A percentile compares a stretch with the other conserved stretches of the same genome.
phyloP scores from a whole-genome alignment of 495 filamentous ascomycete species.

The Penicillium taxi region DNA sequence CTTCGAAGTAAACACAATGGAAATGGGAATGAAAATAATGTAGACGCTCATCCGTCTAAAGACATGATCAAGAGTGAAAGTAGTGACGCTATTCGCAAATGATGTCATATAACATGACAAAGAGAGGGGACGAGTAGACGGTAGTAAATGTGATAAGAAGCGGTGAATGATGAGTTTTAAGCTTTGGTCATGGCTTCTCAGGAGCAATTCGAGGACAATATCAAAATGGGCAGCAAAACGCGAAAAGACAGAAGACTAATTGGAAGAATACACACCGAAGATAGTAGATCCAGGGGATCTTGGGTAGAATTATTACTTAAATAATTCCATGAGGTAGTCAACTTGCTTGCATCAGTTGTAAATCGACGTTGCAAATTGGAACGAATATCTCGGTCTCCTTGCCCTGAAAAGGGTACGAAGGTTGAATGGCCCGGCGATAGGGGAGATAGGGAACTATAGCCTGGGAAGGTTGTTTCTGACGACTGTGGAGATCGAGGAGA shows the following conservation, averaged over 20 bases:
- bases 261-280: conserved; percentile 39
- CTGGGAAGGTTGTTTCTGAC: conserved; percentile 60
- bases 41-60: too few species aligned
- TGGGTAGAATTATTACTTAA: conserved; percentile 54
- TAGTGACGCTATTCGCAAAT: too few species aligned
- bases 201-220: too few species aligned
- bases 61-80: too few species aligned
- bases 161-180: too few species aligned
- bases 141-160: too few species aligned
- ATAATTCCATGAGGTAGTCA: conserved; percentile 66
- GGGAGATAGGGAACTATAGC: conserved; percentile 62
- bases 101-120: too few species aligned
- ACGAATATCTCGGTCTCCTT: conserved; percentile 51
- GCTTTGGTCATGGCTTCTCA: not conserved
- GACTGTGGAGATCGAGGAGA: conserved; percentile 64
- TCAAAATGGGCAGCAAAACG: too few species aligned
- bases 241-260: conserved; percentile 4
- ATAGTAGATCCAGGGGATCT: conserved; percentile 51
- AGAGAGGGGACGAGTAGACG: too few species aligned
- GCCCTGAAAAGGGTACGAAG: conserved; percentile 46
- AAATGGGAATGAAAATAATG: too few species aligned
- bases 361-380: conserved; percentile 80
- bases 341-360: conserved; percentile 82
- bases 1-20: too few species aligned
- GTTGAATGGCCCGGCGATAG: conserved; percentile 58